phyloP scores from a whole-genome alignment of 169 alveolate species.

The Theileria equi region DNA sequence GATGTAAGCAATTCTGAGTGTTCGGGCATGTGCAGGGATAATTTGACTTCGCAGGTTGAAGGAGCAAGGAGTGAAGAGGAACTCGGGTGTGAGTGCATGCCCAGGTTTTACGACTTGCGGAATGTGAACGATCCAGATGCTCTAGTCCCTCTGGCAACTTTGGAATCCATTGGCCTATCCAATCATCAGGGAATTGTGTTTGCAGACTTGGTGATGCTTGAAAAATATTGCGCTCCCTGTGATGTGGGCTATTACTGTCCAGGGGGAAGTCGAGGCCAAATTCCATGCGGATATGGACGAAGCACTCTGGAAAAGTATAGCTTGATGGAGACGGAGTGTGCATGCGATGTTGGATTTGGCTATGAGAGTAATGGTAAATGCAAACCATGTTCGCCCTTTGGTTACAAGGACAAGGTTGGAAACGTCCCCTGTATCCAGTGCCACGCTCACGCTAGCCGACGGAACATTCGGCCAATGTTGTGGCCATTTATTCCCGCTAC shows the following conservation, averaged over 20 bases:
- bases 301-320: conserved; percentile 23
- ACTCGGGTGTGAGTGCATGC: conserved; percentile 55
- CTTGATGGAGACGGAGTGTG: conserved; percentile 11
- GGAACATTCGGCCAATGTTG: background rate
- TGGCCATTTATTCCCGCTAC: background rate
- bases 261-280: conserved; percentile 19
- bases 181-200: background rate
- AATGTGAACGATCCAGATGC: background rate
- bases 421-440: conserved; percentile 38
- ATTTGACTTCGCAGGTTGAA: conserved; percentile 5
- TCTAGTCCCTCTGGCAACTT: conserved; percentile 4
- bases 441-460: conserved; percentile 3
- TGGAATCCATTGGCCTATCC: conserved; percentile 3
- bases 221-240: conserved; percentile 44
- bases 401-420: conserved; percentile 55
- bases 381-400: conserved; percentile 39
- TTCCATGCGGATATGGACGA: conserved; percentile 30
- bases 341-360: conserved; percentile 75
- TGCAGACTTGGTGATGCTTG: background rate
- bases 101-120: conserved; percentile 64
- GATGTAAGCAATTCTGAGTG: conserved; percentile 48
- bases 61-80: conserved; percentile 7
- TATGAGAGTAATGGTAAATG: conserved; percentile 18
- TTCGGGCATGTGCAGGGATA: conserved; percentile 46
- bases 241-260: conserved; percentile 50